Conservation (phyloP, 805 yeast species). For the Clavispora phyllophila region DNA sequence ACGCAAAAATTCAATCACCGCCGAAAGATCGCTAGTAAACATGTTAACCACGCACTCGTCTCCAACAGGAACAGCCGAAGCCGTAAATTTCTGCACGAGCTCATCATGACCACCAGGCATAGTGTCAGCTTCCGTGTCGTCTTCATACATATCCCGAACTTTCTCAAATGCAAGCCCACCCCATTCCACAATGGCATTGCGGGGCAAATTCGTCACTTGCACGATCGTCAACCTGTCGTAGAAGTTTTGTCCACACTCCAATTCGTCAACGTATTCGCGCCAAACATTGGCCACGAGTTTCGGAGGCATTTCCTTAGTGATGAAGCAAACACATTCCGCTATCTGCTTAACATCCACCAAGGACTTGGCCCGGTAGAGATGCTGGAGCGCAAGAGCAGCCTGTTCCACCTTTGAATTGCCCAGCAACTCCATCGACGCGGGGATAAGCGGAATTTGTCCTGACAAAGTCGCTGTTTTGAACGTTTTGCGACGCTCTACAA, state of each 20-base stretch:
- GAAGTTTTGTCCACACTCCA: constrained; percentile 15
- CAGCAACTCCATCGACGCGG: constrained; percentile 56
- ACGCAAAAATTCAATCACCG: constrained; percentile 9
- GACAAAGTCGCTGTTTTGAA: constrained; percentile 59
- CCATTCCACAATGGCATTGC: constrained; percentile 68
- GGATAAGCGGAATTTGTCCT: constrained; percentile 88
- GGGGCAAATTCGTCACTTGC: constrained; percentile 56
- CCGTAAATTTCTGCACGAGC: constrained; percentile 1
- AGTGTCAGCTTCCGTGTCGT: constrained; percentile 22
- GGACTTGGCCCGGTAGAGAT: constrained; percentile 57
- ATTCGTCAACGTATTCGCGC: constrained; percentile 32
- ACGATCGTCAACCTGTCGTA: constrained; percentile 43
- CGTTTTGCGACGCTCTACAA: constrained; percentile 34
- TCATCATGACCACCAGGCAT: neutral
- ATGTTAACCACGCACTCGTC: constrained; percentile 1
- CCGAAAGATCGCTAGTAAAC: constrained; percentile 4
- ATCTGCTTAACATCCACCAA: constrained; percentile 45
- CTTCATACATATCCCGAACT: constrained; percentile 30
- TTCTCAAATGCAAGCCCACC: constrained; percentile 51
- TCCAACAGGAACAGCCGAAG: constrained; percentile 4
- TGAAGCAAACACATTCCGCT: constrained; percentile 51
- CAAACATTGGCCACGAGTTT: constrained; percentile 37
- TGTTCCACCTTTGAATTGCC: constrained; percentile 19
- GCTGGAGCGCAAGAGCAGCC: constrained; percentile 63
- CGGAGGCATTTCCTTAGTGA: constrained; percentile 32